phyloP scores from a whole-genome alignment of 352 stramenopile species.

The Phytophthora litchii region DNA sequence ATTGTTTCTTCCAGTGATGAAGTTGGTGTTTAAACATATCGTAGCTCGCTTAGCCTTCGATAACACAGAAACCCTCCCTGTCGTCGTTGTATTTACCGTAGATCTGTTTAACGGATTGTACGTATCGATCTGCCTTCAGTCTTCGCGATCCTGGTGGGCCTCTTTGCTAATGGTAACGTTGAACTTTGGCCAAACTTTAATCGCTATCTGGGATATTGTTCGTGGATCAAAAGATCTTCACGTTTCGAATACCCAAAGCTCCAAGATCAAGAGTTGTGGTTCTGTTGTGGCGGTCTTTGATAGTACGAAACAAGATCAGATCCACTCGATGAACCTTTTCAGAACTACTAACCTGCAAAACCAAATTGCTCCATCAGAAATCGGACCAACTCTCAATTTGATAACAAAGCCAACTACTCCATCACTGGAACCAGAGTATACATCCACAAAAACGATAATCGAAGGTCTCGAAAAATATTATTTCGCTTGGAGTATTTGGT shows the following conservation, averaged over 20 bases:
- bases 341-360: background rate
- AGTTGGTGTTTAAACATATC: slow-evolving; percentile 10
- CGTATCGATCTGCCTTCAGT: slow-evolving; percentile 11
- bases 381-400: too few species aligned
- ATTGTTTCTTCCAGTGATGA: slow-evolving; percentile 11
- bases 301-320: background rate
- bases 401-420: background rate
- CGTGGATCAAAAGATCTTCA: background rate
- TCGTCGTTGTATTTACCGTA: slow-evolving; percentile 19
- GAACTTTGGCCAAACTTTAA: background rate
- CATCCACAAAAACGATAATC: background rate
- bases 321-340: background rate
- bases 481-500: slow-evolving; percentile 2
- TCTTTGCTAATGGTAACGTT: slow-evolving; percentile 8
- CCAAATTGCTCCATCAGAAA: background rate
- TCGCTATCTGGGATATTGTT: background rate
- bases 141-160: slow-evolving; percentile 4
- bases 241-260: background rate
- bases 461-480: background rate
- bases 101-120: slow-evolving; percentile 24
- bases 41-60: slow-evolving; percentile 2
- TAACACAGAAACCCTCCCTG: slow-evolving; percentile 15
- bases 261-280: background rate
- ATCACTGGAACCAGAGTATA: background rate
- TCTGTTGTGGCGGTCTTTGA: background rate